Evolutionary conservation across 2,329 filamentous ascomycete species (phyloP).

Genomic region (Passalora sequoiae): DNA sequence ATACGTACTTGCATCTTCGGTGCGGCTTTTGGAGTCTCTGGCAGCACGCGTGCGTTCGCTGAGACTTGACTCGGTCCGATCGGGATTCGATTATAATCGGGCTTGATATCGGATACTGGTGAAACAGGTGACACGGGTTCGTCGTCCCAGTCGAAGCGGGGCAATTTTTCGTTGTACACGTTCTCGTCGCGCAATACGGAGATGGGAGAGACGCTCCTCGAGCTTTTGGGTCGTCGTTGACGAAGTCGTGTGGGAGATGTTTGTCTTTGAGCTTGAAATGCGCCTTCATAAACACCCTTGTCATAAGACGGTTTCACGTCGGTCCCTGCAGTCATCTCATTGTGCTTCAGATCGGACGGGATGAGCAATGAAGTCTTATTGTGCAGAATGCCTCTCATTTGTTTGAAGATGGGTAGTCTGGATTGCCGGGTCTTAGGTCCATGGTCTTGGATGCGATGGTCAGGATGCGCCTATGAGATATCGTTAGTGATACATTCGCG

Average conservation of each 20-base stretch:
- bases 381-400: constrained; percentile 31
- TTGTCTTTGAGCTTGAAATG: constrained; percentile 14
- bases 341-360: constrained; percentile 17
- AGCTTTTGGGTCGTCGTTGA: not conserved
- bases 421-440: constrained; percentile 24
- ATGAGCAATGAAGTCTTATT: constrained; percentile 22
- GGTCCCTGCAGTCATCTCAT: constrained; percentile 21
- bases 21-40: constrained; percentile 10
- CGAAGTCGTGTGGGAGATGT: constrained; percentile 13
- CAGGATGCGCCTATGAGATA: no score
- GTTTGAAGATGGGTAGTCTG: constrained; percentile 31
- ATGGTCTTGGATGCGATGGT: constrained; percentile 23
- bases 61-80: constrained; percentile 10
- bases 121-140: constrained; percentile 27
- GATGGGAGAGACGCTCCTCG: constrained; percentile 17
- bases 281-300: constrained; percentile 17
- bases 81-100: constrained; percentile 1
- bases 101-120: constrained; percentile 9
- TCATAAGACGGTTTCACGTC: not conserved
- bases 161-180: constrained; percentile 10
- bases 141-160: constrained; percentile 10
- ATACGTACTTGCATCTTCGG: constrained; percentile 4
- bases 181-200: constrained; percentile 25
- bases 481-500: no score
- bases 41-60: constrained; percentile 5